A percentile compares a stretch with the other conserved stretches of the same genome.
Conservation (phyloP, 495 filamentous ascomycete species). For the Chaetomidium leptoderma region DNA sequence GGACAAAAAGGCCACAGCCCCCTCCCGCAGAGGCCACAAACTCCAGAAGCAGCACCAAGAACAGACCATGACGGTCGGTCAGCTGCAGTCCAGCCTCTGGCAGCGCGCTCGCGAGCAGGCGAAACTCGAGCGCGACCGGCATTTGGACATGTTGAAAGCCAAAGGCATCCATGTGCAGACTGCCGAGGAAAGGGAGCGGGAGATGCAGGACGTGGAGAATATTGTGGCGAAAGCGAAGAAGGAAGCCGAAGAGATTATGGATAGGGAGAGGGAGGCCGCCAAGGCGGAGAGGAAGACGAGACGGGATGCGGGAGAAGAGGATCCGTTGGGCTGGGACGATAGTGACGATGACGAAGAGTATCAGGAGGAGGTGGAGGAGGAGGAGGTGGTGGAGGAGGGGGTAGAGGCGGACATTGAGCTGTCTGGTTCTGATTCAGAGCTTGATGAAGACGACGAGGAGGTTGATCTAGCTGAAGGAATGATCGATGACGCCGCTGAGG, state of each 20-base stretch:
- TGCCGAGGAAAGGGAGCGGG: conserved; percentile 74
- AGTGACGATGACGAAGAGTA: conserved; percentile 47
- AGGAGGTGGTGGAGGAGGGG: conserved; percentile 24
- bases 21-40: conserved; percentile 21
- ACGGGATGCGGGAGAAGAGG: conserved; percentile 42
- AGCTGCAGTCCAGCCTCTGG: conserved; percentile 64
- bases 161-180: conserved; percentile 82
- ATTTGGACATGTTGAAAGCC: conserved; percentile 67
- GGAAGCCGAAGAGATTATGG: conserved; percentile 75
- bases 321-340: conserved; percentile 57
- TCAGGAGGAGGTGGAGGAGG: conserved; percentile 43
- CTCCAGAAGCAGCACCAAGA: conserved; percentile 27
- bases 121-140: conserved; percentile 67
- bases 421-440: conserved; percentile 22
- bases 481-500: conserved; percentile 41
- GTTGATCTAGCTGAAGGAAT: conserved; percentile 26
- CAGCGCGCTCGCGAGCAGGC: conserved; percentile 77
- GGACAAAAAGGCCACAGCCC: conserved; percentile 33
- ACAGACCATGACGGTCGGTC: conserved; percentile 59
- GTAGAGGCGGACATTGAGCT: conserved; percentile 4
- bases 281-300: conserved; percentile 57
- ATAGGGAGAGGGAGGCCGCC: conserved; percentile 65
- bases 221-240: conserved; percentile 76
- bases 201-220: conserved; percentile 76
- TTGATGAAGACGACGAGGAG: conserved; percentile 40